These are phyloP conservation scores for Cutaneotrichosporon curvatum DNA, from an alignment of 1,284 basidiomycete genomes.

Conservation along the genomic window DNA sequence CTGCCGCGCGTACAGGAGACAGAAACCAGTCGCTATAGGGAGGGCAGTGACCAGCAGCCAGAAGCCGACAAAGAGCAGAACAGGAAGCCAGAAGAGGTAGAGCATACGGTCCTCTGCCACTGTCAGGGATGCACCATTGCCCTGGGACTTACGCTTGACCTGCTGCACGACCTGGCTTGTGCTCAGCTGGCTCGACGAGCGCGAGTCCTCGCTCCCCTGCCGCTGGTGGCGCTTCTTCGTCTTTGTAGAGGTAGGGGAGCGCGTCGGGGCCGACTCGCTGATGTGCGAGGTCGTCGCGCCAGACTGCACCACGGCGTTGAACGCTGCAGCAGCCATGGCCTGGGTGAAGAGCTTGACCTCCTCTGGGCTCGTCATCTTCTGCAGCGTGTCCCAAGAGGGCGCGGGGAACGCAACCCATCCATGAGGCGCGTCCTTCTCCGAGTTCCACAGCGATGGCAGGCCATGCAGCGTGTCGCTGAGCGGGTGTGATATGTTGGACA, in stretches of 20 bases:
- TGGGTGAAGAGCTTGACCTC: constrained; percentile 42
- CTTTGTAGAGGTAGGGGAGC: constrained; percentile 8
- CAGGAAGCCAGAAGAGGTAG: constrained; percentile 86
- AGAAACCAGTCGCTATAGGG: constrained; percentile 40
- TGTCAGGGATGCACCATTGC: constrained; percentile 1
- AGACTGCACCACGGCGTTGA: constrained; percentile 40
- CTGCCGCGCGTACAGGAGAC: constrained; percentile 38
- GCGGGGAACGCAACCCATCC: constrained; percentile 39
- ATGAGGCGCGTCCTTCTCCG: constrained; percentile 13
- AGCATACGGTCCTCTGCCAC: constrained; percentile 86
- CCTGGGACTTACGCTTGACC: constrained; percentile 51
- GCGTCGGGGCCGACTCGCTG: not conserved
- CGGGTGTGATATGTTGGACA: constrained; percentile 33
- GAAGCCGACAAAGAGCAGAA: constrained; percentile 52
- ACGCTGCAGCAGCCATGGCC: constrained; percentile 39
- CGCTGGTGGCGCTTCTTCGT: constrained; percentile 7
- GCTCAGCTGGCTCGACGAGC: constrained; percentile 9
- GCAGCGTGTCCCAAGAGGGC: constrained; percentile 39
- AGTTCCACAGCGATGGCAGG: constrained; percentile 15
- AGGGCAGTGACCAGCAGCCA: constrained; percentile 42
- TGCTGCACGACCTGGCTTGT: constrained; percentile 25
- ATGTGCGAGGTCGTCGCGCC: constrained; percentile 26
- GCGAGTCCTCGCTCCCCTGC: constrained; percentile 13
- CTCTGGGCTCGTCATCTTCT: constrained; percentile 39
- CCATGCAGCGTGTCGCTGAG: constrained; percentile 34